These are phyloP conservation scores for Daldinia bambusicola DNA, from an alignment of 495 filamentous ascomycete species.

Conservation along the genomic window DNA sequence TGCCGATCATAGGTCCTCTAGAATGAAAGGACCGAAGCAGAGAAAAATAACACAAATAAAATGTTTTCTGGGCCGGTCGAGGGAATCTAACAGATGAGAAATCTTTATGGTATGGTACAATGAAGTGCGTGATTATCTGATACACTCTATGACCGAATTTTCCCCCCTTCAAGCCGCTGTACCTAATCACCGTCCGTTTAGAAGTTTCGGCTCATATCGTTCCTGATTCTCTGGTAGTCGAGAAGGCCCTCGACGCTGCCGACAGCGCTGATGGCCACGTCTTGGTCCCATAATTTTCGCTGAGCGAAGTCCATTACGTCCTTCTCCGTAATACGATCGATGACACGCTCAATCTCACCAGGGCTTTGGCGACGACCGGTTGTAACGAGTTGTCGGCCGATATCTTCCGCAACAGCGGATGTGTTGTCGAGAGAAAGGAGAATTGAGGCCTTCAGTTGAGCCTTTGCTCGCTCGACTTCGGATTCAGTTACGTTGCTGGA, in stretches of 20 bases:
- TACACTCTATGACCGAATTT: slow-evolving; percentile 51
- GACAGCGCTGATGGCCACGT: slow-evolving; percentile 91
- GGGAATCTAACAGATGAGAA: slow-evolving; percentile 47
- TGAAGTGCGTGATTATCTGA: slow-evolving; percentile 48
- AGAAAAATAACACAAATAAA: neutral
- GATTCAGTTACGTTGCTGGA: slow-evolving; percentile 84
- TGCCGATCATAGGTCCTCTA: neutral
- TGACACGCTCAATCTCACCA: slow-evolving; percentile 91
- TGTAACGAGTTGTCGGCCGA: slow-evolving; percentile 97
- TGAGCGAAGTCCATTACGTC: slow-evolving; percentile 95
- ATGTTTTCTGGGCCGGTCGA: slow-evolving; percentile 3
- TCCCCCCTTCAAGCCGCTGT: slow-evolving; percentile 28
- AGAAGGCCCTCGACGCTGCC: slow-evolving; percentile 90
- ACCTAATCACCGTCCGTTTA: slow-evolving; percentile 42
- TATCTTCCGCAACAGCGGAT: slow-evolving; percentile 96
- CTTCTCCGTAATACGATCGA: slow-evolving; percentile 90
- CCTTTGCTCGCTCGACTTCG: slow-evolving; percentile 98
- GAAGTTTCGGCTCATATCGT: slow-evolving; percentile 88
- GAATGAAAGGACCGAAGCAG: neutral
- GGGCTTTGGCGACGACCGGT: slow-evolving; percentile 90
- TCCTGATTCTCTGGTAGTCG: slow-evolving; percentile 88
- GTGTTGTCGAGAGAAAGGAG: slow-evolving; percentile 97
- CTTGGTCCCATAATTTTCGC: slow-evolving; percentile 94
- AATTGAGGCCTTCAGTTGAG: slow-evolving; percentile 98
- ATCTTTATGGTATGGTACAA: slow-evolving; percentile 52